A percentile compares a stretch with the other conserved stretches of the same genome.
Evolutionary conservation across 805 yeast genomes (phyloP).

Genomic region (Spathaspora hagerdaliae): DNA sequence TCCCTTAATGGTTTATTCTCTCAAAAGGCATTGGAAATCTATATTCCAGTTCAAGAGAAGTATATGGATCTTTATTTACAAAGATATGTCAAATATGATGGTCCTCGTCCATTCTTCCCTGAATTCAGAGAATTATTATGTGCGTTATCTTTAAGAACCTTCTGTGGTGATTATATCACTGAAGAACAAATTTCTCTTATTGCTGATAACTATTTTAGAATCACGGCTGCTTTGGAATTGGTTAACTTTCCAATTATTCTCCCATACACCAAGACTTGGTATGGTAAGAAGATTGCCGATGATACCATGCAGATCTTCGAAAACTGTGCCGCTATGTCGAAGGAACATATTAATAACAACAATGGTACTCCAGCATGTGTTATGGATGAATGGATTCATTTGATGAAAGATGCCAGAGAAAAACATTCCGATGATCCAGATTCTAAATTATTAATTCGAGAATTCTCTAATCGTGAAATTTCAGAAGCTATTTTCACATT

Average conservation of each 20-base stretch:
- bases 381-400: slow-evolving; percentile 90
- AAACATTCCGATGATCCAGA: slow-evolving; percentile 48
- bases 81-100: slow-evolving; percentile 57
- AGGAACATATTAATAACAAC: slow-evolving; percentile 61
- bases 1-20: slow-evolving; percentile 88
- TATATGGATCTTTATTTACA: slow-evolving; percentile 81
- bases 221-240: slow-evolving; percentile 94
- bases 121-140: slow-evolving; percentile 95
- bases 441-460: slow-evolving; percentile 64
- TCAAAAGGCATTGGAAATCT: slow-evolving; percentile 72
- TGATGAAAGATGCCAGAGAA: slow-evolving; percentile 72
- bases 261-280: slow-evolving; percentile 97
- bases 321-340: slow-evolving; percentile 83
- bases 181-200: slow-evolving; percentile 84
- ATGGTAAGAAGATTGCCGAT: slow-evolving; percentile 90
- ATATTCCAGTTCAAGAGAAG: slow-evolving; percentile 79
- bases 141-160: slow-evolving; percentile 87
- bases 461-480: slow-evolving; percentile 84
- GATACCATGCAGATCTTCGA: slow-evolving; percentile 91
- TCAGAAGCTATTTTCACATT: slow-evolving; percentile 96
- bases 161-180: slow-evolving; percentile 93
- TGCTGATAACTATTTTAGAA: slow-evolving; percentile 87
- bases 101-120: slow-evolving; percentile 78
- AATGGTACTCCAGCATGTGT: slow-evolving; percentile 84
- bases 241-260: slow-evolving; percentile 96